Conservation (phyloP, 106 monocot genomes). For the Allium sativum region DNA sequence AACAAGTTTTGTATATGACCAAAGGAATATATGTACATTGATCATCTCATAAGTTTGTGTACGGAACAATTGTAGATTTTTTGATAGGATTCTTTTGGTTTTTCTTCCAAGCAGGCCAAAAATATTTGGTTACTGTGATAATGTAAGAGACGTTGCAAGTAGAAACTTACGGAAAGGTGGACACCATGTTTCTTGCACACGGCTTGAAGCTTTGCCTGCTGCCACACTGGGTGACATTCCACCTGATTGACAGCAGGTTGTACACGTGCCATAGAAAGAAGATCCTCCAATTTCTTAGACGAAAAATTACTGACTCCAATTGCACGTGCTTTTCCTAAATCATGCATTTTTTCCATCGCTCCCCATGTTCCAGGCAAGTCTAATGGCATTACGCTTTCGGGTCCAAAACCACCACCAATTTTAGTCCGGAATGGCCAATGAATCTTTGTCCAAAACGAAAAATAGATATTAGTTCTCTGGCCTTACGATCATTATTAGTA, state of each 20-base stretch:
- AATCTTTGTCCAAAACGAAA: conserved; percentile 21
- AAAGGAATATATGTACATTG: too few species aligned
- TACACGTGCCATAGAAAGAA: conserved; percentile 46
- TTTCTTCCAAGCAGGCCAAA: too few species aligned
- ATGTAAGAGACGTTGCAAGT: neutral
- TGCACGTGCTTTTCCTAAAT: conserved; percentile 75
- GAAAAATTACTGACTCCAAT: conserved; percentile 92
- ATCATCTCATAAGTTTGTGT: too few species aligned
- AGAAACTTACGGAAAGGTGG: conserved; percentile 56
- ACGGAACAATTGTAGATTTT: too few species aligned
- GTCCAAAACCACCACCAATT: conserved; percentile 34
- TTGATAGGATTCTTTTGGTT: too few species aligned
- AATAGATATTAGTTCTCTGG: neutral
- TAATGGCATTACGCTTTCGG: conserved; percentile 37
- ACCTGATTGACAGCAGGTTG: conserved; percentile 84
- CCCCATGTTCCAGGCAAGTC: conserved; percentile 75
- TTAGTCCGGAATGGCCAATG: conserved; percentile 58
- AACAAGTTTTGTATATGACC: too few species aligned
- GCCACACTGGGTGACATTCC: conserved; percentile 84
- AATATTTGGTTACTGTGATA: too few species aligned
- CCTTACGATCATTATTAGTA: too few species aligned
- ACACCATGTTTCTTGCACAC: conserved; percentile 52
- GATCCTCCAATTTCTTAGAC: conserved; percentile 67
- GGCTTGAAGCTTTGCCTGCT: conserved; percentile 52
- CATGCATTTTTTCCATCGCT: conserved; percentile 65